phyloP scores from a whole-genome alignment of 1,284 basidiomycete genomes.

The Heterobasidion occidentale region DNA sequence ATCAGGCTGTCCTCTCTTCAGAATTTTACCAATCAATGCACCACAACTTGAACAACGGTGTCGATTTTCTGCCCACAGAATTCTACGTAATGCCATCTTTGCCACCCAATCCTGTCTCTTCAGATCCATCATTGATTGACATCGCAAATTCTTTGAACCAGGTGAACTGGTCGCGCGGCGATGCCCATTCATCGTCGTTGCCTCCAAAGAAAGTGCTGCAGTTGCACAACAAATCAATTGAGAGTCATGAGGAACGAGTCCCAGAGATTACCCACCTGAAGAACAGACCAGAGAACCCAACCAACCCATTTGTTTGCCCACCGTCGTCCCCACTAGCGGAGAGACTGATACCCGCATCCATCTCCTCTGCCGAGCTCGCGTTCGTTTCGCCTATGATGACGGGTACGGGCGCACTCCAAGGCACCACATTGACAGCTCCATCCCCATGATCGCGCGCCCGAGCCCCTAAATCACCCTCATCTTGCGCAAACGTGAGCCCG shows the following conservation, averaged over 20 bases:
- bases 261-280: constrained; percentile 45
- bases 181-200: constrained; percentile 53
- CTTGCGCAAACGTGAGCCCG: not conserved
- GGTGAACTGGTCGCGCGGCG: constrained; percentile 61
- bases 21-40: too few relatives aligned
- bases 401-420: too few relatives aligned
- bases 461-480: not conserved
- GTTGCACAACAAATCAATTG: not conserved
- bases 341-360: too few relatives aligned
- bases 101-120: not conserved
- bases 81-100: too few relatives aligned
- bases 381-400: too few relatives aligned
- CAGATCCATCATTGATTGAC: constrained; percentile 18
- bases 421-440: too few relatives aligned
- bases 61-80: too few relatives aligned
- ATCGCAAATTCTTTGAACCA: constrained; percentile 68
- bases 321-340: not conserved
- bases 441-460: not conserved
- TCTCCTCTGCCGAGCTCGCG: too few relatives aligned
- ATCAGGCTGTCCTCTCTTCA: too few relatives aligned
- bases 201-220: constrained; percentile 75
- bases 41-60: too few relatives aligned
- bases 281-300: constrained; percentile 61
- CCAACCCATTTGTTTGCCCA: not conserved
- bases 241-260: not conserved